Percentiles rank a stretch among this genome's conserved stretches.
Evolutionary conservation across 805 yeast species (phyloP).

Genomic region (Pichia cephalocereana): DNA sequence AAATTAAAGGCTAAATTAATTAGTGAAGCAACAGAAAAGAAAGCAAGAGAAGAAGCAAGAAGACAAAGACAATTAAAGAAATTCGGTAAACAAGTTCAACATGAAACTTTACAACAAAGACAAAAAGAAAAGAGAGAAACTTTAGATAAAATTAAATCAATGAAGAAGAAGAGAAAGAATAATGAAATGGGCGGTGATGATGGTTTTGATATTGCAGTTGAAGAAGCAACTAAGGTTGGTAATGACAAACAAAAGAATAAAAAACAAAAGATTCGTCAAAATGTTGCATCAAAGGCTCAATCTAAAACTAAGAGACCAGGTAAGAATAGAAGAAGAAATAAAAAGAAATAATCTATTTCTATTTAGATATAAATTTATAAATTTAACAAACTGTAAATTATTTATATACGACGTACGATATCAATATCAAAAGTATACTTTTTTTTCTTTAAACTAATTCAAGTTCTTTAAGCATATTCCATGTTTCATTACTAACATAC

Average conservation of each 20-base stretch:
- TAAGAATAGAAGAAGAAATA: constrained; percentile 40
- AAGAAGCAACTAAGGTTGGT: constrained; percentile 63
- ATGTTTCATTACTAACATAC: constrained; percentile 57
- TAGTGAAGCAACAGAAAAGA: constrained; percentile 68
- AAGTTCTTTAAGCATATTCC: constrained; percentile 34
- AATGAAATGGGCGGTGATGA: constrained; percentile 60
- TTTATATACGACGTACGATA: not conserved
- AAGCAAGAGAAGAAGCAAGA: constrained; percentile 87
- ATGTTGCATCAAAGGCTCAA: constrained; percentile 34
- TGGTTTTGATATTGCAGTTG: constrained; percentile 85
- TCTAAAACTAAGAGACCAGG: constrained; percentile 41
- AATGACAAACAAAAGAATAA: constrained; percentile 33
- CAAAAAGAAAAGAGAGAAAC: constrained; percentile 89
- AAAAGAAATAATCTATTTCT: constrained; percentile 9
- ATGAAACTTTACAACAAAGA: constrained; percentile 86
- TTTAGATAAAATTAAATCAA: constrained; percentile 79
- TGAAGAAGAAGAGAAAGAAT: constrained; percentile 79
- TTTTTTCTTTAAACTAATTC: constrained; percentile 11
- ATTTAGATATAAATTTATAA: not conserved
- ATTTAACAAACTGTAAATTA: not conserved
- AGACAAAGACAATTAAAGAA: constrained; percentile 92
- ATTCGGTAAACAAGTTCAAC: constrained; percentile 95
- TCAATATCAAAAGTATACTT: not conserved
- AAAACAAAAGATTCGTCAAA: constrained; percentile 44
- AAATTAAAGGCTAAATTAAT: constrained; percentile 74